Evolutionary conservation across 192 early-diverging fungal species (phyloP).

Genomic region (Phycomyces blakesleeanus): DNA sequence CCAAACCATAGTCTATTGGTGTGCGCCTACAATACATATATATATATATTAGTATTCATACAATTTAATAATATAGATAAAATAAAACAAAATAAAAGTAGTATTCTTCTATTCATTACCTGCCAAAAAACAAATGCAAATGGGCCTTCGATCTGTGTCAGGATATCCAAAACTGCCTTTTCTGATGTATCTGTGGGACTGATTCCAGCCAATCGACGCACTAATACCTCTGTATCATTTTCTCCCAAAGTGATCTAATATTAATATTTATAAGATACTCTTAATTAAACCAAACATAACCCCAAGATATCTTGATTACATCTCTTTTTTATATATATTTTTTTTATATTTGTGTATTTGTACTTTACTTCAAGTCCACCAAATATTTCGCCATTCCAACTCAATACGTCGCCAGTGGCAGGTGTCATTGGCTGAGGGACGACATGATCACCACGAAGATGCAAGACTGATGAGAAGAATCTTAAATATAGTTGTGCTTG

Average conservation of each 20-base stretch:
- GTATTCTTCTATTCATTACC: constrained; percentile 24
- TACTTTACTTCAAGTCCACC: constrained; percentile 59
- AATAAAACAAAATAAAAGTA: too few species aligned
- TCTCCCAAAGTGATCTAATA: constrained; percentile 26
- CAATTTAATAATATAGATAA: too few species aligned
- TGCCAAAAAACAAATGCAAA: constrained; percentile 79
- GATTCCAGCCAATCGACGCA: constrained; percentile 38
- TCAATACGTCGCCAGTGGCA: constrained; percentile 47
- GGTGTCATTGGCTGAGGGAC: constrained; percentile 54
- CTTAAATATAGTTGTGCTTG: constrained; percentile 9
- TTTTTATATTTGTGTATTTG: background rate
- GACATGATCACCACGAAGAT: constrained; percentile 59
- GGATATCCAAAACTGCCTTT: constrained; percentile 35
- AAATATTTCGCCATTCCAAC: constrained; percentile 94
- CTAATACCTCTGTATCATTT: constrained; percentile 56
- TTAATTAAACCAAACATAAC: constrained; percentile 3
- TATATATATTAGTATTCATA: too few species aligned
- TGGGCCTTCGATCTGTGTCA: constrained; percentile 68
- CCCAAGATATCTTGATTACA: background rate
- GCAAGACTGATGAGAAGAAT: constrained; percentile 61
- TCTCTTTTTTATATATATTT: background rate
- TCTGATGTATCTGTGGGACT: constrained; percentile 23
- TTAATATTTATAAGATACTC: constrained; percentile 2
- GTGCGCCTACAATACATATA: constrained; percentile 18
- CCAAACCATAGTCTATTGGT: constrained; percentile 69